Evolutionary conservation across 805 yeast species (phyloP).

Genomic region (Grigorovia yakushimaensis): DNA sequence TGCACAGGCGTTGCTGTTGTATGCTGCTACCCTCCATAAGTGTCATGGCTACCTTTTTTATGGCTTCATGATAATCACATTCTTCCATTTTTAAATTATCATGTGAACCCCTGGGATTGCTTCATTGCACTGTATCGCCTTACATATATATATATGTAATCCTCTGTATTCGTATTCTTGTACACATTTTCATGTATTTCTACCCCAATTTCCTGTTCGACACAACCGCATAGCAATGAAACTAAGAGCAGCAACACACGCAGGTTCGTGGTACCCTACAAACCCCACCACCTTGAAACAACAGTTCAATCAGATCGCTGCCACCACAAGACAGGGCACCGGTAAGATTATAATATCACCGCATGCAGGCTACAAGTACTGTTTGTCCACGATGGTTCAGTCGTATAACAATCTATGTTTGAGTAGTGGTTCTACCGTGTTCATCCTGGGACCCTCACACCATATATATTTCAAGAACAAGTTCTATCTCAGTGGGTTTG

Average conservation of each 20-base stretch:
- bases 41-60: neutral
- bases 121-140: neutral
- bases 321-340: slow-evolving; percentile 3
- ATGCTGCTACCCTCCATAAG: neutral
- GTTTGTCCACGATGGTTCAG: slow-evolving; percentile 69
- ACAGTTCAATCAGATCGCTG: slow-evolving; percentile 39
- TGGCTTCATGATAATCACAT: neutral
- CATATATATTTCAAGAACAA: slow-evolving; percentile 66
- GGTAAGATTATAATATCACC: slow-evolving; percentile 35
- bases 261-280: slow-evolving; percentile 82
- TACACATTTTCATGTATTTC: too few species aligned
- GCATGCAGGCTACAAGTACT: slow-evolving; percentile 87
- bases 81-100: neutral
- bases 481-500: slow-evolving; percentile 44
- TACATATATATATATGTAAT: neutral
- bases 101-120: neutral
- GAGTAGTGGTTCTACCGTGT: slow-evolving; percentile 35
- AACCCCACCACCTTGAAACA: slow-evolving; percentile 33
- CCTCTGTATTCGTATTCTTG: too few species aligned
- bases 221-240: neutral
- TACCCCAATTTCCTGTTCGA: too few species aligned
- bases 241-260: slow-evolving; percentile 60
- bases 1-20: too few species aligned
- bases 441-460: slow-evolving; percentile 88
- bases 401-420: slow-evolving; percentile 67